Conservation (phyloP, 768 basidiomycete genomes). For the Lanmaoa rubissima region DNA sequence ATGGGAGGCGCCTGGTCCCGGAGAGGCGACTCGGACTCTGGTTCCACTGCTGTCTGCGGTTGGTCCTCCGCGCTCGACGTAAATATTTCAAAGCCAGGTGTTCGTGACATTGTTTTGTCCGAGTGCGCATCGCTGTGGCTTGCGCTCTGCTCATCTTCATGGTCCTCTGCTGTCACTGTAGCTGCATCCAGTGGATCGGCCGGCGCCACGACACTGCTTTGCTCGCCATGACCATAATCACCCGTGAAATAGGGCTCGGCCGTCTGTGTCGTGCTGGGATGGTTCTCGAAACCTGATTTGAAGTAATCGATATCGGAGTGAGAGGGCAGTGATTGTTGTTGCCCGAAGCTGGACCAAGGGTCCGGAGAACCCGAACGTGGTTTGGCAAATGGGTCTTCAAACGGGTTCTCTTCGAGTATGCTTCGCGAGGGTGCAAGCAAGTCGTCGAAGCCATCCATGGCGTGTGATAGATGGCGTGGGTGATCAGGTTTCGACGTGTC, state of each 20-base stretch:
- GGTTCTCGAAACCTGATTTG: conserved; percentile 28
- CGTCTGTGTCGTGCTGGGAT: conserved; percentile 21
- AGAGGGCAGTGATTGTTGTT: conserved; percentile 24
- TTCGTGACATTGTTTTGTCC: conserved; percentile 17
- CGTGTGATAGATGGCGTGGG: neutral
- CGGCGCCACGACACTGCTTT: conserved; percentile 12
- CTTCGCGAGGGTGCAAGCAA: conserved; percentile 59
- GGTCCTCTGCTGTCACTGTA: conserved; percentile 29
- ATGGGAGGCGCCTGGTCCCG: conserved; percentile 34
- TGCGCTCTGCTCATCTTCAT: conserved; percentile 30
- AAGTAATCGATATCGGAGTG: conserved; percentile 28
- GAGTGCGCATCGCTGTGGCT: conserved; percentile 11
- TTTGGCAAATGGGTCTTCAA: conserved; percentile 68
- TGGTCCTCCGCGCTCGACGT: conserved; percentile 24
- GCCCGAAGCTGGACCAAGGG: conserved; percentile 69
- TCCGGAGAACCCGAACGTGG: conserved; percentile 65
- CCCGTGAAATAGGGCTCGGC: conserved; percentile 38
- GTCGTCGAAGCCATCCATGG: conserved; percentile 80
- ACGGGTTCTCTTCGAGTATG: conserved; percentile 72
- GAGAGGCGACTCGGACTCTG: conserved; percentile 14
- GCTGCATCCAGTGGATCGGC: conserved; percentile 45
- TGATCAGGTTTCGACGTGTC: neutral
- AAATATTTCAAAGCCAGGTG: conserved; percentile 53
- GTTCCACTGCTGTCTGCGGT: conserved; percentile 12
- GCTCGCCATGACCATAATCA: conserved; percentile 34